Evolutionary conservation across 768 basidiomycete species (phyloP).

Genomic region (Psilocybe tampanensis): DNA sequence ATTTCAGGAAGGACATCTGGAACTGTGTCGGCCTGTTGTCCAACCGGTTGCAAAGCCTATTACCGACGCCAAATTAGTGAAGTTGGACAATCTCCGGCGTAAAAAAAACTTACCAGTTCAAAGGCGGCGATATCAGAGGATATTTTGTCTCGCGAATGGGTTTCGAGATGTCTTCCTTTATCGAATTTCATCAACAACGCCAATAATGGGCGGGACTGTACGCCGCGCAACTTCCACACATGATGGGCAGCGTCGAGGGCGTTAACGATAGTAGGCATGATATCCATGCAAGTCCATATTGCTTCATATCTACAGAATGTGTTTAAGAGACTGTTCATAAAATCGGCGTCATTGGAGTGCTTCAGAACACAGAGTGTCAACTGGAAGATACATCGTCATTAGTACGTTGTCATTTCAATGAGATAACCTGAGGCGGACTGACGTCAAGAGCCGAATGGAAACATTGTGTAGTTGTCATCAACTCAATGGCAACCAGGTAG

Average conservation of each 20-base stretch:
- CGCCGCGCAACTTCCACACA: constrained; percentile 62
- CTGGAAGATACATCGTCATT: constrained; percentile 29
- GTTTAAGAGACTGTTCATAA: constrained; percentile 66
- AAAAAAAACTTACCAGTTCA: constrained; percentile 50
- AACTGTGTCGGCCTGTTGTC: constrained; percentile 40
- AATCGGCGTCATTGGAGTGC: constrained; percentile 50
- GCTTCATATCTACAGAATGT: constrained; percentile 70
- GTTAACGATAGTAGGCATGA: constrained; percentile 51
- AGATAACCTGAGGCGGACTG: constrained; percentile 18
- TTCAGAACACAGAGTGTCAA: constrained; percentile 56
- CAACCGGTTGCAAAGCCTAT: constrained; percentile 51
- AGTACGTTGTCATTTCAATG: background rate
- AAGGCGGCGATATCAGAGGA: constrained; percentile 61
- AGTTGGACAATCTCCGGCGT: background rate
- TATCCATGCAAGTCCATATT: constrained; percentile 81
- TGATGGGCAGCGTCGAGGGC: constrained; percentile 67
- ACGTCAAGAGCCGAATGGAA: constrained; percentile 75
- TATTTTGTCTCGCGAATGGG: constrained; percentile 59
- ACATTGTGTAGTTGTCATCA: constrained; percentile 64
- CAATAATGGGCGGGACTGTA: constrained; percentile 67
- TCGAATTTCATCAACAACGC: constrained; percentile 68
- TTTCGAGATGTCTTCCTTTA: constrained; percentile 55
- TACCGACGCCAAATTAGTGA: background rate
- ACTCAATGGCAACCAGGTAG: constrained; percentile 58
- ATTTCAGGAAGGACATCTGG: constrained; percentile 65